A percentile compares a stretch with the other conserved stretches of the same genome.
These are phyloP conservation scores for Thalassiosira hispida DNA, from an alignment of 352 stramenopile genomes.

Conservation along the genomic window DNA sequence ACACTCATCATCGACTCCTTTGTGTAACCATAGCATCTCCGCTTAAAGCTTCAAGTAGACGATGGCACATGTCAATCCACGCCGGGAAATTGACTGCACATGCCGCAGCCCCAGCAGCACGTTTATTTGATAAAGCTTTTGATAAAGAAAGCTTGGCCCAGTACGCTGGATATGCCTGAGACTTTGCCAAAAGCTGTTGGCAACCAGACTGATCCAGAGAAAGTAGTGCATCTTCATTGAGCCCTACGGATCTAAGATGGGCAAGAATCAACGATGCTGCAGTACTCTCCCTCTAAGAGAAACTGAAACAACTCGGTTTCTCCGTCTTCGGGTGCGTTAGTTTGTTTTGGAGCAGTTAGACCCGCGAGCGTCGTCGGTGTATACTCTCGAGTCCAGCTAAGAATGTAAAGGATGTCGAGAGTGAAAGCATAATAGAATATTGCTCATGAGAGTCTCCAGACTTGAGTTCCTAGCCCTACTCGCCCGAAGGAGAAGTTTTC, in stretches of 20 bases:
- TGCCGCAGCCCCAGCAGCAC: conserved; percentile 51
- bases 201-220: not conserved
- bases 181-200: not conserved
- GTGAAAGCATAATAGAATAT: conserved; percentile 40
- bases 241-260: conserved; percentile 11
- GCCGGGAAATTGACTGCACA: conserved; percentile 62
- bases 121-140: conserved; percentile 22
- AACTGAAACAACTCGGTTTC: conserved; percentile 51
- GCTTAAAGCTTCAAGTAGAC: conserved; percentile 20
- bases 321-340: not conserved
- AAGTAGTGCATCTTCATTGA: conserved; percentile 20
- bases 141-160: conserved; percentile 48
- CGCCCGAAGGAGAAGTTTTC: too few relatives aligned
- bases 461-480: too few relatives aligned
- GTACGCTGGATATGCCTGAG: conserved; percentile 60
- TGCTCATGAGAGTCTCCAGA: conserved; percentile 48
- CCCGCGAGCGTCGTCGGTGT: conserved; percentile 8
- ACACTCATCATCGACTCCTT: conserved; percentile 13
- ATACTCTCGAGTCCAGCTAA: conserved; percentile 39
- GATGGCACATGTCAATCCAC: conserved; percentile 47
- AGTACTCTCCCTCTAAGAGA: conserved; percentile 47
- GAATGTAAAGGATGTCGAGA: conserved; percentile 43
- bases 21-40: conserved; percentile 7
- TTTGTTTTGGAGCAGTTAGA: conserved; percentile 3
- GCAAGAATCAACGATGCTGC: conserved; percentile 39